Base-by-base conservation (phyloP, 306 rosid species). In the Quercus parvula region DNA sequence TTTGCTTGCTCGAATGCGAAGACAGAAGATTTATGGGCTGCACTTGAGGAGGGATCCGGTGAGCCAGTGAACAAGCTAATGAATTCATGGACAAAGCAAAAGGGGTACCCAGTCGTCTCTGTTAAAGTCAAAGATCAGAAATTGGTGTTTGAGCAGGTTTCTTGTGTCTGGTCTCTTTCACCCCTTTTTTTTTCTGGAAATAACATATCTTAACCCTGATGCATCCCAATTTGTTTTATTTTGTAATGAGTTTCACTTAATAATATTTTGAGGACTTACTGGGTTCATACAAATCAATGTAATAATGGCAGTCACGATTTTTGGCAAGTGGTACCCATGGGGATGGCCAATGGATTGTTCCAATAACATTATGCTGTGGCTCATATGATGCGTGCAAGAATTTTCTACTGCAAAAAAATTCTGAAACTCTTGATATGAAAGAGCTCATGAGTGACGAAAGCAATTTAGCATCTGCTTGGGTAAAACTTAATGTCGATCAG, bases 41-140 rank as follows among this genome's bases (percentile, higher is more conserved):
- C 94, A 44, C 98, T 94, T 79, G 97, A 92, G 82, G 97, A 92
- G 81, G 98, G 87, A 71, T 94, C 98, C 64, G 92, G 97, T 74
- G 89, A 92, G 87, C 94, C 97, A 56, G 97, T 94, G 81, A 92
- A 88, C 86, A 90, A 86, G 75, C 85, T 94, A 76, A 92, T 94
- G 98, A 77, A 85, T 86, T 87, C 97, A 22, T 94, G 98, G 98
- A 92, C 98, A 54, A 91, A 94, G 87, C 97, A 94, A 87, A 86
- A 82, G 75, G 97, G 98, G 70, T 94, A 94, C 71, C 97, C 98
- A 20, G 95, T 92, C 85, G 87, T 94, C 78, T 86, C 94, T 61
- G 89, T 92, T 79, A 84, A 85, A 73, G 77, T 89, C 77, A 87
- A 76, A 77, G 82, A 81, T 84, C 72, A 88, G 71, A 90, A 89